Conservation (phyloP, 495 filamentous ascomycete genomes). For the Bacidia rubella region DNA sequence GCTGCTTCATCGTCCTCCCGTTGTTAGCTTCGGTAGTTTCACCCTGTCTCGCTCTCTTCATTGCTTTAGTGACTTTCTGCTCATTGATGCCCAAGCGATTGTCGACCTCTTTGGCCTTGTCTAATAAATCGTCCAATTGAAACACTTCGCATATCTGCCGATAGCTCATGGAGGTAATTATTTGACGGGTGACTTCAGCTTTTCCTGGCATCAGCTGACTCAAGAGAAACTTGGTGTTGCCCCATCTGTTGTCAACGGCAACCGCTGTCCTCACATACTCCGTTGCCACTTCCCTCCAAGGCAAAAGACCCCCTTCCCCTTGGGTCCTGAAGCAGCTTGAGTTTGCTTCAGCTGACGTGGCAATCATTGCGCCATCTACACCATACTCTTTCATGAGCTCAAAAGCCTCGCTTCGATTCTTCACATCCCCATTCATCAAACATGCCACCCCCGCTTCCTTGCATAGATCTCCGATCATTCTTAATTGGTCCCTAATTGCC, state of each 20-base stretch:
- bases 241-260: conserved; percentile 67
- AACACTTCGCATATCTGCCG: conserved; percentile 47
- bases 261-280: conserved; percentile 59
- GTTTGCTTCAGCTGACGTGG: conserved; percentile 78
- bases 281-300: conserved; percentile 62
- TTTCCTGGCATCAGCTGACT: conserved; percentile 76
- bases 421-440: conserved; percentile 90
- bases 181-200: conserved; percentile 36
- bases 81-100: conserved; percentile 42
- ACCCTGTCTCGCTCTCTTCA: conserved; percentile 36
- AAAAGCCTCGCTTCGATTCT: conserved; percentile 49
- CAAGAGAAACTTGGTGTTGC: conserved; percentile 87
- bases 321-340: conserved; percentile 62
- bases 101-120: conserved; percentile 49
- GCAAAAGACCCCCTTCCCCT: conserved; percentile 47
- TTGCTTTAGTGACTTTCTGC: conserved; percentile 33
- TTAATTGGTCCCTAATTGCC: conserved; percentile 73
- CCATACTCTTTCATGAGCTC: conserved; percentile 58
- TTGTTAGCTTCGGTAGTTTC: conserved; percentile 29
- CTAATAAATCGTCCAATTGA: conserved; percentile 43
- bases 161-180: conserved; percentile 51
- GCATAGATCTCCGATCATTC: conserved; percentile 66
- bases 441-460: conserved; percentile 72
- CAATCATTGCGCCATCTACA: conserved; percentile 94
- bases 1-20: conserved; percentile 21